Conservation (phyloP, 2,329 filamentous ascomycete genomes). For the Aureobasidium zeae region DNA sequence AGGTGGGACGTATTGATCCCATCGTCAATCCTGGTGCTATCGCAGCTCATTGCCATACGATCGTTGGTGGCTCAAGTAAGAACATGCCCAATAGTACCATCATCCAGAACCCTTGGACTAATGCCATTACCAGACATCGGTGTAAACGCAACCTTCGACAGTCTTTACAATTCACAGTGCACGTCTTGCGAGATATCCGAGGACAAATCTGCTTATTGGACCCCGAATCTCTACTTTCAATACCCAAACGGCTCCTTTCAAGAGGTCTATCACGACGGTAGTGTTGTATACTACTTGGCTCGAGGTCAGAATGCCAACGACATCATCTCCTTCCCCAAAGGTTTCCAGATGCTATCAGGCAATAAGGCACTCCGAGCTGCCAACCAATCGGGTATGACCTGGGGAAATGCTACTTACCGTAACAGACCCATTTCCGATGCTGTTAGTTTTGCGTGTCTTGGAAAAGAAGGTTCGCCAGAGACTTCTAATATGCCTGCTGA, state of each 20-base stretch:
- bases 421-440: constrained; percentile 28
- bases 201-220: constrained; percentile 33
- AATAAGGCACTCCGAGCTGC: constrained; percentile 26
- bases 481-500: constrained; percentile 25
- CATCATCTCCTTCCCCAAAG: constrained; percentile 21
- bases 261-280: constrained; percentile 23
- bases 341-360: constrained; percentile 26
- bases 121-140: constrained; percentile 20
- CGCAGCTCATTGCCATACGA: constrained; percentile 28
- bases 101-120: no score
- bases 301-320: constrained; percentile 21
- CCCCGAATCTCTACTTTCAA: constrained; percentile 29
- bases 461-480: constrained; percentile 19
- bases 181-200: constrained; percentile 27
- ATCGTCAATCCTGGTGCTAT: constrained; percentile 27
- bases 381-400: constrained; percentile 27
- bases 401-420: constrained; percentile 27
- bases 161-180: constrained; percentile 20
- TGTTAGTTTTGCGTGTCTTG: constrained; percentile 26
- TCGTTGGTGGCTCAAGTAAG: constrained; percentile 28
- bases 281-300: constrained; percentile 25
- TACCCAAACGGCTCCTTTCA: constrained; percentile 29
- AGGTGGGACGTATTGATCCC: constrained; percentile 30
- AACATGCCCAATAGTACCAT: background rate
- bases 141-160: constrained; percentile 20